Base-by-base conservation (phyloP, 192 early-diverging fungal species). In the Rhizoclosmatium globosum region DNA sequence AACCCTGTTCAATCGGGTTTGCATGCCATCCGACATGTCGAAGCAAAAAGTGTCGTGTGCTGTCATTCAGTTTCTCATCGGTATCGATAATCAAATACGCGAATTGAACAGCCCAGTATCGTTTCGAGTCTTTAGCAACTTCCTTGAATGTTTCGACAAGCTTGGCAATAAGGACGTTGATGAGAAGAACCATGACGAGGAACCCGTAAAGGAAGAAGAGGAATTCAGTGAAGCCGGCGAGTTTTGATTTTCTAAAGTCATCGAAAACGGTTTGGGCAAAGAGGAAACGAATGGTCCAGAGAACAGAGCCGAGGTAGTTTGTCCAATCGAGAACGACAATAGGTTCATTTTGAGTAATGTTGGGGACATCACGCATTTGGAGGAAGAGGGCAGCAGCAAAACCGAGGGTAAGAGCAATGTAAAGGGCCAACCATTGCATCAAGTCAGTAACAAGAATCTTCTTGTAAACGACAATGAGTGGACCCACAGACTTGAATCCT, bases 141-240 rank as follows among this genome's bases (percentile, higher is more conserved):
- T 53, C 56, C 61, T 64, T 69, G 70, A 79, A 79, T 4, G 78
- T 79, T 31, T 73, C 67, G 61, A 62, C 70, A 6, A 79, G 62
- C 70, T 69, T 72, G n/a, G 78, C 78, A 65, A 79, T 79, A 13
- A 79, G 64, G 39, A 79, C 78, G 61, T 79, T 79, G 21, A 79
- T 19, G 38, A 79, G 71, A 23, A 79, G 44, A n/a, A 79, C 59
- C 21, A 69, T 61, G 9, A 73, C 70, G 39, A 69, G 4, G 47
- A 79, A 73, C 1, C 64, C 78, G 50, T 67, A 67, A 9, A 66
- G 13, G 21, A 79, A 7, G 47, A 79, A 79, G 44, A 79, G 50
- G 61, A 73, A 39, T 59, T 53, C 44, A 17, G 78, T 56, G 48
- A 73, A 79, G 4, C 31, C 78, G 9, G 68, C 56, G 48, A 66